These are phyloP conservation scores for Coemansia sp. DNA, from an alignment of 192 early-diverging fungal genomes.

Conservation along the genomic window DNA sequence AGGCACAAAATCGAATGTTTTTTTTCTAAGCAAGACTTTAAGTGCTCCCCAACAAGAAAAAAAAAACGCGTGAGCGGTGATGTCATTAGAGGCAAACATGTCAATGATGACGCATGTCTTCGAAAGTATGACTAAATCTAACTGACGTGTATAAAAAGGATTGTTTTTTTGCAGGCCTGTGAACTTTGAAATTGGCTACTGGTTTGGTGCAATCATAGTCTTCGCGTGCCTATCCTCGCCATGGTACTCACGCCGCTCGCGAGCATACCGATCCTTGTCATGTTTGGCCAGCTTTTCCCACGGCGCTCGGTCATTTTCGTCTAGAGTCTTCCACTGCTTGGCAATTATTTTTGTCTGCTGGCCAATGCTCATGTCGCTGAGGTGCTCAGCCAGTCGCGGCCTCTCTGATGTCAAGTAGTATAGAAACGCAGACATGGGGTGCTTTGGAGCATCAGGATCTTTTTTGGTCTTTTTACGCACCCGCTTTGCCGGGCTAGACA, in stretches of 20 bases:
- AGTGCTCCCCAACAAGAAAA: neutral
- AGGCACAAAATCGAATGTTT: neutral
- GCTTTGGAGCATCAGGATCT: slow-evolving; percentile 78
- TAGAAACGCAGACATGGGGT: slow-evolving; percentile 86
- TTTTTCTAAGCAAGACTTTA: neutral
- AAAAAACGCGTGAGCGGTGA: too few species aligned
- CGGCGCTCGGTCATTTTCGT: slow-evolving; percentile 56
- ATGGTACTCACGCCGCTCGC: slow-evolving; percentile 61
- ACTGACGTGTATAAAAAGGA: neutral
- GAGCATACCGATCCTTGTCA: slow-evolving; percentile 67
- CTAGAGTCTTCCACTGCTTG: slow-evolving; percentile 57
- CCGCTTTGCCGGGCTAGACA: slow-evolving; percentile 44
- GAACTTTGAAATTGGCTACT: neutral
- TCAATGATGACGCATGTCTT: neutral
- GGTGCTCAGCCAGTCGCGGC: slow-evolving; percentile 62
- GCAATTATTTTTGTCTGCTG: slow-evolving; percentile 79
- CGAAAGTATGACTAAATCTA: too few species aligned
- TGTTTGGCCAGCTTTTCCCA: slow-evolving; percentile 58
- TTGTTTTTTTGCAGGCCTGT: neutral
- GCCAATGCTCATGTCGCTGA: slow-evolving; percentile 72
- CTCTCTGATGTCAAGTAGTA: slow-evolving; percentile 74
- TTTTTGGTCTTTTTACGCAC: slow-evolving; percentile 70
- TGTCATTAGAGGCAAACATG: neutral
- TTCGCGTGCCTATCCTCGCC: slow-evolving; percentile 31
- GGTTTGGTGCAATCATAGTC: slow-evolving; percentile 17